Base-by-base conservation (phyloP, 345 rosid genomes). In the Hypericum androsaemum region DNA sequence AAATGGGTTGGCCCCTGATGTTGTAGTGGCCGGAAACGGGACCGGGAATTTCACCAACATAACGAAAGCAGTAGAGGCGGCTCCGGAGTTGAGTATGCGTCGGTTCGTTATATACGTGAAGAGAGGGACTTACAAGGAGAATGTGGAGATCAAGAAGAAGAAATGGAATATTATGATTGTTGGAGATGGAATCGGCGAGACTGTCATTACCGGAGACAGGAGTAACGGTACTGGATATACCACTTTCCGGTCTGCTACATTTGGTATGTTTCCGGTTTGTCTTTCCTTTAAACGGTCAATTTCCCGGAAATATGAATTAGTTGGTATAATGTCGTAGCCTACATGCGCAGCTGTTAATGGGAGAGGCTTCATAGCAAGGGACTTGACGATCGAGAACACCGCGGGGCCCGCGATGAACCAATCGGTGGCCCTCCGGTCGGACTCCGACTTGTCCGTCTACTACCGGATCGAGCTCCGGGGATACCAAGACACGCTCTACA, bases 391-490 rank as follows among this genome's bases (percentile, higher is more conserved):
- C 48, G 69, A 69, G 54, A 72, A 72, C 64, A 72, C 70, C 0
- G 67, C 76, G 4, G 76, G 76, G 3, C 70, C 76, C 6, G 53
- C 35, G 36, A 72, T 67, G 54, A 70, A 67, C 54, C 76, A 72
- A 50, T 72, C 76, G 6, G 73, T 72, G 8, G 77, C 77, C 7
- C 58, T 72, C 15, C 67, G 77, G 7, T 68, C 67, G 5, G 77
- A 66, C 47, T 72, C 77, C 1, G 77, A 72, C 15, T 67, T 67
- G 37, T 72, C 73, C 2, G 77, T 68, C 10, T 61, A 53, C 46
- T 72, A 52, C 51, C 59, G 67, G 16, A 57, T 72, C n/a, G 64
- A 63, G 14, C 8, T 72, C 28, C 63, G 47, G 13, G 70, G 73
- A 10, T 68, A 68, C 55, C 77, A 68, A 10, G 77, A 72, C 41